Evolutionary conservation across 108 stramenopile species (phyloP).

Genomic region (Bacterosira constricta): DNA sequence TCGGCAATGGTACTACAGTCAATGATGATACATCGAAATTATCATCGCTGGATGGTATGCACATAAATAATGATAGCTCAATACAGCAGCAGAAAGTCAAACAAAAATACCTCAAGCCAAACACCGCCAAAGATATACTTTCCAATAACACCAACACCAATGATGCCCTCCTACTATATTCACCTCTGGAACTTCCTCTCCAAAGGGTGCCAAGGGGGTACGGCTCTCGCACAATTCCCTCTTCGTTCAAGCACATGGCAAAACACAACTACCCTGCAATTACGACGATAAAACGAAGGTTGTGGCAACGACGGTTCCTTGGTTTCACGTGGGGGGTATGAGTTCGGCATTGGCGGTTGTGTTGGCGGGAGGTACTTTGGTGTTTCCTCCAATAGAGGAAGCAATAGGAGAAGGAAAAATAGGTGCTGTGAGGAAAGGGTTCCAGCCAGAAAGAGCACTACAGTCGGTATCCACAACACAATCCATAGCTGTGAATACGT

Average conservation of each 20-base stretch:
- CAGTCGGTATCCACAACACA: constrained; percentile 19
- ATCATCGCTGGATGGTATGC: too few species aligned
- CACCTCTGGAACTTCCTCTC: constrained; percentile 80
- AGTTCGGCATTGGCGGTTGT: constrained; percentile 78
- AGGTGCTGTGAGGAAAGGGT: constrained; percentile 3
- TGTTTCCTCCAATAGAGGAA: constrained; percentile 56
- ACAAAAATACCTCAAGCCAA: too few species aligned
- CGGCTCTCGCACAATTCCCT: constrained; percentile 76
- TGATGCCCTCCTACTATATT: constrained; percentile 79
- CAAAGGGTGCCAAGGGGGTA: constrained; percentile 74
- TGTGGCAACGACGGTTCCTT: constrained; percentile 86
- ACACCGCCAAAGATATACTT: too few species aligned
- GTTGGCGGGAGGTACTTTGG: constrained; percentile 74
- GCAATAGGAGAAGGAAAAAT: neutral
- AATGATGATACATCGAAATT: too few species aligned
- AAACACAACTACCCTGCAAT: constrained; percentile 57
- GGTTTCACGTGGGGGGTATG: constrained; percentile 93
- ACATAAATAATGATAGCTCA: too few species aligned
- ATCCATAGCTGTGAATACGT: constrained; percentile 61
- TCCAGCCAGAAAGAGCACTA: constrained; percentile 35
- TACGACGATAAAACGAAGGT: constrained; percentile 60
- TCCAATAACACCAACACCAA: too few species aligned
- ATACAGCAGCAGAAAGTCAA: too few species aligned
- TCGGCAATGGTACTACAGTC: too few species aligned
- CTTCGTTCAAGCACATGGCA: constrained; percentile 70